Conservation (phyloP, 345 rosid species). For the Odontarrhena argentea region DNA sequence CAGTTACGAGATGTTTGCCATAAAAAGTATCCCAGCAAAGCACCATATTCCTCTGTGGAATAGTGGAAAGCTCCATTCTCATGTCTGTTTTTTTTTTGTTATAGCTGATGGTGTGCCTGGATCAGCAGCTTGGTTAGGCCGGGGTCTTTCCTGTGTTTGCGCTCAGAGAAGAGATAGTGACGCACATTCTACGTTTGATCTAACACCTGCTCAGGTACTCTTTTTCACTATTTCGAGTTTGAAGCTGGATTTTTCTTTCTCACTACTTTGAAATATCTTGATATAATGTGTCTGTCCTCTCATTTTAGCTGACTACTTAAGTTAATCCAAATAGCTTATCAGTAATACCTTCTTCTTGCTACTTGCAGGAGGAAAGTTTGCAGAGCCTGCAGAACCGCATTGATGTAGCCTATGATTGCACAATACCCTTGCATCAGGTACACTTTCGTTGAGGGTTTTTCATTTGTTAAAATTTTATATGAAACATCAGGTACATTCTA, state of each 20-base stretch:
- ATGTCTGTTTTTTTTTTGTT: slow-evolving; percentile 41
- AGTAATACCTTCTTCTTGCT: slow-evolving; percentile 7
- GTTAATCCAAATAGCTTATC: background rate
- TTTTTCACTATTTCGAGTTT: background rate
- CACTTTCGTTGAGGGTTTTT: slow-evolving; percentile 6
- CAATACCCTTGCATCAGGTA: slow-evolving; percentile 78
- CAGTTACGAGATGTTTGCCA: background rate
- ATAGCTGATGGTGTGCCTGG: slow-evolving; percentile 98
- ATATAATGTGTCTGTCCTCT: background rate
- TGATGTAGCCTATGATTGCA: slow-evolving; percentile 85
- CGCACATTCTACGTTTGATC: slow-evolving; percentile 88
- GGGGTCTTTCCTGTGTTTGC: slow-evolving; percentile 98
- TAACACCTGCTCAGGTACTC: slow-evolving; percentile 87
- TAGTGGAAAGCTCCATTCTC: background rate
- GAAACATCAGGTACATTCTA: slow-evolving; percentile 1
- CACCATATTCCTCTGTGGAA: background rate
- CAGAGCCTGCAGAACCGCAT: slow-evolving; percentile 85
- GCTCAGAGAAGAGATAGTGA: slow-evolving; percentile 96
- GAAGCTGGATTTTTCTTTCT: background rate
- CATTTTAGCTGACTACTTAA: background rate
- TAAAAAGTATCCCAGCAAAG: background rate
- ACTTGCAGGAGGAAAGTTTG: slow-evolving; percentile 86
- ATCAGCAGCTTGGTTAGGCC: slow-evolving; percentile 98
- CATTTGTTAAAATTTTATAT: background rate
- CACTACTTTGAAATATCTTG: background rate